Percentiles rank a stretch among this genome's conserved stretches.
Evolutionary conservation across 495 filamentous ascomycete species (phyloP).

Genomic region (Xeromyces bisporus): DNA sequence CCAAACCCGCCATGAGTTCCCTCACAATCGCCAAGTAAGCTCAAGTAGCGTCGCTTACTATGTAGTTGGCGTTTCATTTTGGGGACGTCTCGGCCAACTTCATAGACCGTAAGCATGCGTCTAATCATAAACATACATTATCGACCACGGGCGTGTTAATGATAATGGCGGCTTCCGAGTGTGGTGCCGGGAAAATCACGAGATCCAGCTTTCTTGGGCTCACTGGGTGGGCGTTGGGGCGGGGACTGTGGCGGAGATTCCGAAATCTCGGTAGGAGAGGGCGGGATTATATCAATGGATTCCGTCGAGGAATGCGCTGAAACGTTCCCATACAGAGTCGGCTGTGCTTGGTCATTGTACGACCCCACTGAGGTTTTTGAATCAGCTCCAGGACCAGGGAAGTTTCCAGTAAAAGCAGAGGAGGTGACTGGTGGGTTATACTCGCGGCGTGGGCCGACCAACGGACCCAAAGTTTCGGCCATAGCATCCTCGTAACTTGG

Average conservation of each 20-base stretch:
- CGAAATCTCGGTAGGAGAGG: slow-evolving; percentile 23
- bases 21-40: too few relatives aligned
- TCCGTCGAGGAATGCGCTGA: slow-evolving; percentile 23
- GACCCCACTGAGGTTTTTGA: slow-evolving; percentile 17
- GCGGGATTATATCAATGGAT: slow-evolving; percentile 31
- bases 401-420: slow-evolving; percentile 15
- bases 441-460: slow-evolving; percentile 45
- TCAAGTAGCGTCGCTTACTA: too few relatives aligned
- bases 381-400: slow-evolving; percentile 26
- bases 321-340: slow-evolving; percentile 9
- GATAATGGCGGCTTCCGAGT: too few relatives aligned
- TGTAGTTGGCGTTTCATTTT: too few relatives aligned
- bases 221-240: slow-evolving; percentile 21
- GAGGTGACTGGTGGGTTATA: slow-evolving; percentile 41
- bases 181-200: slow-evolving; percentile 5
- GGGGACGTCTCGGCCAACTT: too few relatives aligned
- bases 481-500: slow-evolving; percentile 88
- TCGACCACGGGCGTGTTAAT: too few relatives aligned
- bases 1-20: too few relatives aligned
- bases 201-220: slow-evolving; percentile 19
- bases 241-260: slow-evolving; percentile 22
- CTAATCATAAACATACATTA: too few relatives aligned
- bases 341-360: slow-evolving; percentile 13
- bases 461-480: slow-evolving; percentile 52
- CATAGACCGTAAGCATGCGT: too few relatives aligned